Base-by-base conservation (phyloP, 139 green algal species). In the Chlamydomonas incerta region DNA sequence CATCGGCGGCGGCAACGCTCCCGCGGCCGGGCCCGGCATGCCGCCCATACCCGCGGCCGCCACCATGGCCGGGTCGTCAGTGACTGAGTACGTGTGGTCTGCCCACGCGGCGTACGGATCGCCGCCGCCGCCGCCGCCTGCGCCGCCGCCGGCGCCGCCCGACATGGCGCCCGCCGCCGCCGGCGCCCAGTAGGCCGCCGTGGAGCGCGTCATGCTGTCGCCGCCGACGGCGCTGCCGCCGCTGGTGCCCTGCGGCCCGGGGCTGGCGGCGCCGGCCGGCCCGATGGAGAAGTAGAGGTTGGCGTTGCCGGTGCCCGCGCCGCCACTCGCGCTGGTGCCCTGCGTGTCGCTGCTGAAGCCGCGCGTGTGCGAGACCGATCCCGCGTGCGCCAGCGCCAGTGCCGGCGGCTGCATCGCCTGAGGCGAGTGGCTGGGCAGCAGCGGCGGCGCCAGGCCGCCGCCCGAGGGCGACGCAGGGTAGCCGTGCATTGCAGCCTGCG, bases 321-420 rank as follows among this genome's bases (percentile, higher is more conserved):
- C 68, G 63, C 79, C 73, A 31, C 77, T 68, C 9, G 46, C 77
- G 77, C 77, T 83, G 41, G 77, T 83, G 65, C 62, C 77, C n/a
- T 85, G 79, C 3, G 79, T 85, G 67, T 85, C 79, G 66, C 6
- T 76, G 79, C 79, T 85, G n/a, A 76, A 6, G 47, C 66, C 65
- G 31, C 79, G 65, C 8, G 50, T 66, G 50, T 85, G 79, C 11
- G 41, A 62, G 46, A 50, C 41, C 41, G 60, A 24, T 18, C 14
- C 75, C 24, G 33, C 10, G 68, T 18, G 73, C 23, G 10, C 41
- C 31, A 21, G 1, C 73, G 73, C 11, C 24, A 5, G 24, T 3
- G 5, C 8, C 14, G 47, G 72, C 47, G 10, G 47, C 13, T 17
- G 13, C 11, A 6, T 15, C 24, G 72, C 46, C 41, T 33, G 9